These are phyloP conservation scores for Pseudogymnoascus sp. DNA, from an alignment of 2,329 filamentous ascomycete genomes.

Conservation along the genomic window DNA sequence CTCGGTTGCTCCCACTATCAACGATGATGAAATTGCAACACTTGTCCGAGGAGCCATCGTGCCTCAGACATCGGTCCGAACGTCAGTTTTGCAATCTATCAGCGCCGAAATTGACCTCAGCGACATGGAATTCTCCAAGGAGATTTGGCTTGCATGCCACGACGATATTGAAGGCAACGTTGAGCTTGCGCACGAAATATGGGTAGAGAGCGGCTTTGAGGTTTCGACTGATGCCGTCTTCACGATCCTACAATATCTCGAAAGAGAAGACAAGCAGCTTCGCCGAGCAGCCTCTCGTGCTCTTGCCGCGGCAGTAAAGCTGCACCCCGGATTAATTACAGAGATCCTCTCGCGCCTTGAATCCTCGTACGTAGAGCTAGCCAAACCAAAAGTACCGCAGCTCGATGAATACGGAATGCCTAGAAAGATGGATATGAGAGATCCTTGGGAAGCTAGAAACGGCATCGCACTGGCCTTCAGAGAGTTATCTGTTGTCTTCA, in stretches of 20 bases:
- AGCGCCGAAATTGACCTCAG: constrained; percentile 87
- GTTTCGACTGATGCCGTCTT: constrained; percentile 55
- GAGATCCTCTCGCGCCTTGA: constrained; percentile 58
- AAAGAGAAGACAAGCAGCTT: constrained; percentile 71
- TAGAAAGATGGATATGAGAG: constrained; percentile 74
- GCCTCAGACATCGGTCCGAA: constrained; percentile 69
- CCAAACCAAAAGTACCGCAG: constrained; percentile 73
- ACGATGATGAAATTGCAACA: constrained; percentile 58
- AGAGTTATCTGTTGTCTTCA: constrained; percentile 65
- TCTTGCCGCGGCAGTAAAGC: constrained; percentile 62
- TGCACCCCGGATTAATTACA: constrained; percentile 50
- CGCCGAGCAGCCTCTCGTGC: constrained; percentile 75
- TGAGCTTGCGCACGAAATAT: constrained; percentile 77
- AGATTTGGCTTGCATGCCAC: constrained; percentile 89
- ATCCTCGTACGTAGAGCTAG: constrained; percentile 64
- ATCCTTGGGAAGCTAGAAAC: constrained; percentile 86
- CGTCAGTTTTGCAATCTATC: constrained; percentile 79
- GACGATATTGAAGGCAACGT: constrained; percentile 84
- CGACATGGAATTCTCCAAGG: constrained; percentile 74
- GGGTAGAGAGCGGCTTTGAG: constrained; percentile 84
- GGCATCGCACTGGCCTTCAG: constrained; percentile 83
- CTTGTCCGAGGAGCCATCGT: constrained; percentile 75
- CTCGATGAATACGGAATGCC: constrained; percentile 94
- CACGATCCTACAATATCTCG: constrained; percentile 68
- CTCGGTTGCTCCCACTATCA: constrained; percentile 76